Base-by-base conservation (phyloP, 805 yeast species). In the Wickerhamiella azymoides region DNA sequence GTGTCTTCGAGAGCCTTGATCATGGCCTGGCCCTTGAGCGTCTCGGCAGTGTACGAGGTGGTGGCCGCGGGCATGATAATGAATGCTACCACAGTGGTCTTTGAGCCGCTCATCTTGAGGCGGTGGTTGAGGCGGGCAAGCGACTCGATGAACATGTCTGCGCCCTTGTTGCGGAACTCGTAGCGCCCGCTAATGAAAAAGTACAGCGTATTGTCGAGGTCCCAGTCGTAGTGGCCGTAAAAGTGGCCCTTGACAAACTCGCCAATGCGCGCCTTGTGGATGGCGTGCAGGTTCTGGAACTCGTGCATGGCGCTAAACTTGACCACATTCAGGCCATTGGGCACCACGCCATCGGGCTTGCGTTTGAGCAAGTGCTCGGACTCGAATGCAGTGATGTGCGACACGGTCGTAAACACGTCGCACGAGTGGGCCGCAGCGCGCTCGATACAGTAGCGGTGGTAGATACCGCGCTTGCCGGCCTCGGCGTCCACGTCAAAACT, bases 11-110 rank as follows among this genome's bases (percentile, higher is more conserved):
- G 73, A 46, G 94, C 93, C 61, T 81, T 81, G 54, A 88, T 81
- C 39, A 88, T 96, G 1, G 97, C 96, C 66, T 92, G 98, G 39
- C 96, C 94, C 66, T 81, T 84, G 56, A 89, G 73, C 5, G 97
- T 92, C 62, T 89, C 97, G 27, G 86, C 94, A 2, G 97, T 92
- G 64, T 85, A 89, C 0, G 96, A 88, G 57, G 83, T 80, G 47
- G 94, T 88, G 43, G 79, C 77, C 14, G 96, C 97, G 2, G 98
- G 98, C 97, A 92, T 92, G 64, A 89, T 89, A 58, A 89, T 85
- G 60, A 89, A 89, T 10, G 97, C 97, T 38, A 89, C 96, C 17
- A 89, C 92, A 0, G 97, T 89, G 71, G 80, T 82, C 56, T 81
- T 84, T 5, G 95, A 82, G 36, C 84, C 84, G 5, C 76, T 64